phyloP scores from a whole-genome alignment of 192 early-diverging fungal species.

The Mortierella hygrophila region DNA sequence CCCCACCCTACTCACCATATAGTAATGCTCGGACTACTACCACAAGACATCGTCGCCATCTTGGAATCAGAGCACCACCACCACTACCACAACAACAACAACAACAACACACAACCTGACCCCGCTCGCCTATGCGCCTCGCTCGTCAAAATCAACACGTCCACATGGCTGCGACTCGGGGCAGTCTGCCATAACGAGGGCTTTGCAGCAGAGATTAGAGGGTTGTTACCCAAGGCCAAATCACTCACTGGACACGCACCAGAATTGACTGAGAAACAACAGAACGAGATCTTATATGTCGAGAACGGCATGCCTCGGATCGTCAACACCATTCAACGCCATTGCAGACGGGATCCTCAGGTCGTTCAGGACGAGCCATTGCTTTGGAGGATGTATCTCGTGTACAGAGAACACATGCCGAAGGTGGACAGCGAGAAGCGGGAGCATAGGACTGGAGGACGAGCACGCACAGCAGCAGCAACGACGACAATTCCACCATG shows the following conservation, averaged over 20 bases:
- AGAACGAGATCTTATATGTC: neutral
- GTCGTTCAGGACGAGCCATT: neutral
- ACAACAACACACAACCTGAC: neutral
- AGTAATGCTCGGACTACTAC: neutral
- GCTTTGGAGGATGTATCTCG: neutral
- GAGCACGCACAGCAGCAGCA: neutral
- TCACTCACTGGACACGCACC: neutral
- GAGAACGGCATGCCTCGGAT: constrained; percentile 30
- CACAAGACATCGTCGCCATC: neutral
- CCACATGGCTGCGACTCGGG: constrained; percentile 32
- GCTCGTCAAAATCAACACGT: constrained; percentile 19
- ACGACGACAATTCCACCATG: constrained; percentile 11
- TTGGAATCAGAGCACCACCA: neutral
- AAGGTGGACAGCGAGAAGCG: constrained; percentile 1
- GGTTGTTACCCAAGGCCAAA: neutral
- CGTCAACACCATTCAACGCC: constrained; percentile 14
- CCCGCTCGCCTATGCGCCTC: neutral
- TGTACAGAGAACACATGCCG: constrained; percentile 2
- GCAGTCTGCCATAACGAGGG: constrained; percentile 33
- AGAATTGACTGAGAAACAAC: neutral
- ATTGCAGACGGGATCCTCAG: neutral
- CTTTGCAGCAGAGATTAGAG: constrained; percentile 18
- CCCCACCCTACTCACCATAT: neutral
- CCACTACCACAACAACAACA: neutral
- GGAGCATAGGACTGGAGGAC: neutral